These are phyloP conservation scores for Aspergillus jensenii DNA, from an alignment of 2,329 filamentous ascomycete species.

Conservation along the genomic window DNA sequence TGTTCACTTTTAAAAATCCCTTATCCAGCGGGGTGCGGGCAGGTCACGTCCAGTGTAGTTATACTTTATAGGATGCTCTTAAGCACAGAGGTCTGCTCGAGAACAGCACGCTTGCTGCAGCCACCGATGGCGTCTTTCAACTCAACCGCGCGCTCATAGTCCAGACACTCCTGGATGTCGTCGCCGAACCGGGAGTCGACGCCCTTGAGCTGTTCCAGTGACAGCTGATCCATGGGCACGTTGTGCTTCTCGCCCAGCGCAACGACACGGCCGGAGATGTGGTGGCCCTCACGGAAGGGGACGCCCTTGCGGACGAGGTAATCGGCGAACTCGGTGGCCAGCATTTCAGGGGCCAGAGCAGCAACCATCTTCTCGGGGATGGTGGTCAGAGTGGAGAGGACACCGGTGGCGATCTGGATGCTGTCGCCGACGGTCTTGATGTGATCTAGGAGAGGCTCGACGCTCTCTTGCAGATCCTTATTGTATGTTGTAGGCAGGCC, in stretches of 20 bases:
- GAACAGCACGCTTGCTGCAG: conserved; percentile 69
- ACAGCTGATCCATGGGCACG: conserved; percentile 69
- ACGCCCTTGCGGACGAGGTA: conserved; percentile 55
- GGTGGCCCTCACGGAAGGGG: conserved; percentile 77
- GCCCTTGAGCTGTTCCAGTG: conserved; percentile 63
- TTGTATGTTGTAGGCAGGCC: conserved; percentile 82
- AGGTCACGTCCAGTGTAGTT: neutral
- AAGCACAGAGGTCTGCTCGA: conserved; percentile 67
- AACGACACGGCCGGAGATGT: conserved; percentile 72
- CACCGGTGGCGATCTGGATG: conserved; percentile 77
- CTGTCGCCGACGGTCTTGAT: conserved; percentile 80
- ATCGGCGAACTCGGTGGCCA: conserved; percentile 60
- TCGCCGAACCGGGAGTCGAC: conserved; percentile 70
- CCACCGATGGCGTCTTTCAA: conserved; percentile 73
- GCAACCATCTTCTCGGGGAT: conserved; percentile 74
- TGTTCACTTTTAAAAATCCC: neutral
- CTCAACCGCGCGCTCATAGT: conserved; percentile 84
- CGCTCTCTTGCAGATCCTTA: conserved; percentile 87
- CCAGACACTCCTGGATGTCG: conserved; percentile 69
- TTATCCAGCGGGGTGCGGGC: neutral
- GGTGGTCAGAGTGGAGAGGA: conserved; percentile 70
- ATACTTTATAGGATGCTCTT: conserved; percentile 49
- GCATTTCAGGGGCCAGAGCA: conserved; percentile 78
- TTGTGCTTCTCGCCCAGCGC: conserved; percentile 67
- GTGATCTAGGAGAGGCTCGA: conserved; percentile 81